These are phyloP conservation scores for Aleurites moluccanus DNA, from an alignment of 441 rosid species.

Conservation along the genomic window DNA sequence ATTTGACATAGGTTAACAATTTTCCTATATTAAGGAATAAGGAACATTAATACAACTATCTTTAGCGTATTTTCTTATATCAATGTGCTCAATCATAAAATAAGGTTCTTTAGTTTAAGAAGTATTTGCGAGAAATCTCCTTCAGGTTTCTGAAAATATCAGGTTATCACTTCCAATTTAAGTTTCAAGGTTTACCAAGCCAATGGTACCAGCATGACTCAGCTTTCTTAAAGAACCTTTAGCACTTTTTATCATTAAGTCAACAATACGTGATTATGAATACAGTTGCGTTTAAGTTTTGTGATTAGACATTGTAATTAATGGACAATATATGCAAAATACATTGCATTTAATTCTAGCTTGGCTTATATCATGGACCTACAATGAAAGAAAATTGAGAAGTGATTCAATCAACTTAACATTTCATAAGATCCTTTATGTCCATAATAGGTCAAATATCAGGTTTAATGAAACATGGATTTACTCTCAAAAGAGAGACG, in stretches of 20 bases:
- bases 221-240: too few species aligned
- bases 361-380: background rate
- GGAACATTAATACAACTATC: too few species aligned
- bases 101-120: background rate
- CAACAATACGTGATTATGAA: background rate
- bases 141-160: too few species aligned
- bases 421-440: background rate
- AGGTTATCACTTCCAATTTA: too few species aligned
- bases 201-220: background rate
- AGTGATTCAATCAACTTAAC: background rate
- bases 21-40: too few species aligned
- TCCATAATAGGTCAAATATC: background rate
- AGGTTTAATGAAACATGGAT: background rate
- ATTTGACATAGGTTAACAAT: too few species aligned
- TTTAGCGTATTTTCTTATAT: background rate
- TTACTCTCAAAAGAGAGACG: background rate
- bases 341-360: background rate
- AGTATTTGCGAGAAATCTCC: background rate
- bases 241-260: too few species aligned
- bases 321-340: background rate
- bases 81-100: background rate
- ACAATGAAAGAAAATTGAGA: background rate
- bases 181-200: background rate
- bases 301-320: background rate
- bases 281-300: background rate